phyloP scores from a whole-genome alignment of 2,329 filamentous ascomycete genomes.

The Tolypocladium inflatum region DNA sequence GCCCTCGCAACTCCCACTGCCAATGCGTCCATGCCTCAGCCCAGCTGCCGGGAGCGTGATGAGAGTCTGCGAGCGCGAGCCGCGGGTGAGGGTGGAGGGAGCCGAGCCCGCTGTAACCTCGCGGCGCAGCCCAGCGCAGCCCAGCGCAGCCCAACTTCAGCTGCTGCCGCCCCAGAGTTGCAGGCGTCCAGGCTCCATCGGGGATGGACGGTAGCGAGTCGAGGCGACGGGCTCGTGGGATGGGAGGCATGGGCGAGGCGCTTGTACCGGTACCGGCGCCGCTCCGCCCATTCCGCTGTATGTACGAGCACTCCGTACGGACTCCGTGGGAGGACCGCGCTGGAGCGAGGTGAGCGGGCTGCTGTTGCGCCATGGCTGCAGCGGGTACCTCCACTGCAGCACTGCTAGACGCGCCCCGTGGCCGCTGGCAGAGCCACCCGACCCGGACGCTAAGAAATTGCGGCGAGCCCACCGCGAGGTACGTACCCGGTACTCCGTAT shows the following conservation, averaged over 20 bases:
- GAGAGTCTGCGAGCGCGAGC: neutral
- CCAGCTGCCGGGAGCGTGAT: neutral
- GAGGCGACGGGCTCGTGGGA: too few species aligned
- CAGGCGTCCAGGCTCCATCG: neutral
- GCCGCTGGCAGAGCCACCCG: neutral
- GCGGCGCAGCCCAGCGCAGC: neutral
- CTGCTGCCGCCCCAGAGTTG: neutral
- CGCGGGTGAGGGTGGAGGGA: neutral
- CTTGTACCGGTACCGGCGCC: neutral
- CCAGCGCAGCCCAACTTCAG: neutral
- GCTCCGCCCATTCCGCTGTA: neutral
- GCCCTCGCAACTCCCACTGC: neutral
- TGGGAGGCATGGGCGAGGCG: neutral
- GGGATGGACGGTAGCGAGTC: neutral
- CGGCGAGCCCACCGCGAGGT: neutral
- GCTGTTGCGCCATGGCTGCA: neutral
- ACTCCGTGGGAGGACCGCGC: too few species aligned
- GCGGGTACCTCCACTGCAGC: neutral
- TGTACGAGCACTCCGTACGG: too few species aligned
- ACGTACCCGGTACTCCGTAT: neutral
- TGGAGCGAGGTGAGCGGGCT: neutral
- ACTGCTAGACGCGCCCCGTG: neutral
- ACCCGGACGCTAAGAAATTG: neutral
- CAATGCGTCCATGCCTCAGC: neutral
- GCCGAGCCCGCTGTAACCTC: neutral